Evolutionary conservation across 352 stramenopile species (phyloP).

Genomic region (Phytophthora citrophthora): DNA sequence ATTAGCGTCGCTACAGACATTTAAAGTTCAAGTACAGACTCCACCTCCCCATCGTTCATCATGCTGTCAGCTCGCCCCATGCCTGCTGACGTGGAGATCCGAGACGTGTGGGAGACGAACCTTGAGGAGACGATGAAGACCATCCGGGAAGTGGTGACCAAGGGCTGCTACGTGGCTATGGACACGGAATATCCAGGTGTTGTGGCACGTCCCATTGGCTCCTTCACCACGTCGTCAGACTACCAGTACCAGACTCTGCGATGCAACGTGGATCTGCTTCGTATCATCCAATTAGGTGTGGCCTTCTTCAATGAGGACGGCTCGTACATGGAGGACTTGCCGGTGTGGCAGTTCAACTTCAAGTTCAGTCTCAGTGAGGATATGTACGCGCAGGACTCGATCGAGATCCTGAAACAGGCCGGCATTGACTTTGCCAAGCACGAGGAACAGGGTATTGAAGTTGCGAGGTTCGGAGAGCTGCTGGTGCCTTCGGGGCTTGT

Average conservation of each 20-base stretch:
- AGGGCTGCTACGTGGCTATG: constrained; percentile 99
- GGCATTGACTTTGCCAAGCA: constrained; percentile 99
- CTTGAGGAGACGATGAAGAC: constrained; percentile 96
- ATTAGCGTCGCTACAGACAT: constrained; percentile 9
- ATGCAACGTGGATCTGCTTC: constrained; percentile 98
- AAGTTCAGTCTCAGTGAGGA: constrained; percentile 98
- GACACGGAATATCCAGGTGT: constrained; percentile 99
- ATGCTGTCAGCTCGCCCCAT: constrained; percentile 64
- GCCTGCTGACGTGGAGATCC: constrained; percentile 91
- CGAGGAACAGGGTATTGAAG: constrained; percentile 96
- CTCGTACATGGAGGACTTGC: constrained; percentile 94
- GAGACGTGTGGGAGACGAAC: constrained; percentile 94
- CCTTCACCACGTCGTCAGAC: constrained; percentile 94
- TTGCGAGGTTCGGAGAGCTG: constrained; percentile 97
- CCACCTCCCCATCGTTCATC: background rate
- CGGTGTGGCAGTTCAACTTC: constrained; percentile 99
- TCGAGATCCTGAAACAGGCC: constrained; percentile 97
- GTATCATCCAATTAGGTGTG: constrained; percentile 99
- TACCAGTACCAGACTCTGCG: constrained; percentile 99
- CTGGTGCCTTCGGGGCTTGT: constrained; percentile 98
- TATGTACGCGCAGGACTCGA: constrained; percentile 99
- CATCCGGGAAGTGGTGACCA: constrained; percentile 96
- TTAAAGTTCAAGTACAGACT: constrained; percentile 12
- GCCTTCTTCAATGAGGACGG: constrained; percentile 97
- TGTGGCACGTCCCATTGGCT: constrained; percentile 97